phyloP scores from a whole-genome alignment of 495 filamentous ascomycete genomes.

The Staphylotrichum longicolle region DNA sequence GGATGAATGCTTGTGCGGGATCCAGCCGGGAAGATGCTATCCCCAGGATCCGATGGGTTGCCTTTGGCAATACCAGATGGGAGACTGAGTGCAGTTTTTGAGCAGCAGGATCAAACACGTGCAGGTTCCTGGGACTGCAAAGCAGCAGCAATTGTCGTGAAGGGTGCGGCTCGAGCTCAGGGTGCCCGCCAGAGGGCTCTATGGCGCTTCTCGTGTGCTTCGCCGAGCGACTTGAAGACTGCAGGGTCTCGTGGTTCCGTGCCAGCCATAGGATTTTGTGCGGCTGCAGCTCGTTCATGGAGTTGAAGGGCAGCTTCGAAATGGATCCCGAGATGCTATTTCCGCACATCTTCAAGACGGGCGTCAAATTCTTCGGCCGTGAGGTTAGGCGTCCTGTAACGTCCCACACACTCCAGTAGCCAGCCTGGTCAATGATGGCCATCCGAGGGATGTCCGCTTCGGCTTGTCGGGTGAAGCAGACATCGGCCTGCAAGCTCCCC shows the following conservation, averaged over 20 bases:
- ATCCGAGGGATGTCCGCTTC: constrained; percentile 52
- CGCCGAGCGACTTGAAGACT: constrained; percentile 1
- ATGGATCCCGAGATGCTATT: constrained; percentile 25
- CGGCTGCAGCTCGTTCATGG: background rate
- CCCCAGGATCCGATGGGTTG: constrained; percentile 51
- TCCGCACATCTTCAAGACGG: constrained; percentile 32
- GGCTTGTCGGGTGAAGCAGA: constrained; percentile 76
- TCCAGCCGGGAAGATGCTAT: constrained; percentile 48
- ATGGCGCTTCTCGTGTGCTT: constrained; percentile 4
- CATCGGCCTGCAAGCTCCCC: constrained; percentile 62
- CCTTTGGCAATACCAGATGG: constrained; percentile 15
- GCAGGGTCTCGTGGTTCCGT: constrained; percentile 1
- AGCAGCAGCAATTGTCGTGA: constrained; percentile 24
- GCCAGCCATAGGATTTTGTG: constrained; percentile 28
- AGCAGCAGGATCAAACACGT: constrained; percentile 24
- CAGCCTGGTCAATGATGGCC: constrained; percentile 67
- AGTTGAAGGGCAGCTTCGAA: constrained; percentile 18
- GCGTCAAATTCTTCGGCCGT: constrained; percentile 35
- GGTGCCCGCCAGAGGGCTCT: background rate
- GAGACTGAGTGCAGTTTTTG: constrained; percentile 15
- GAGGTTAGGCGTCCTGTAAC: constrained; percentile 40
- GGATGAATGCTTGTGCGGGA: constrained; percentile 52
- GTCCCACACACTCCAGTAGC: constrained; percentile 76
- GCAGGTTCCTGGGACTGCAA: constrained; percentile 20
- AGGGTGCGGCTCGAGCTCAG: background rate